Conservation (phyloP, 2,329 filamentous ascomycete species). For the Fusarium nelsonii region DNA sequence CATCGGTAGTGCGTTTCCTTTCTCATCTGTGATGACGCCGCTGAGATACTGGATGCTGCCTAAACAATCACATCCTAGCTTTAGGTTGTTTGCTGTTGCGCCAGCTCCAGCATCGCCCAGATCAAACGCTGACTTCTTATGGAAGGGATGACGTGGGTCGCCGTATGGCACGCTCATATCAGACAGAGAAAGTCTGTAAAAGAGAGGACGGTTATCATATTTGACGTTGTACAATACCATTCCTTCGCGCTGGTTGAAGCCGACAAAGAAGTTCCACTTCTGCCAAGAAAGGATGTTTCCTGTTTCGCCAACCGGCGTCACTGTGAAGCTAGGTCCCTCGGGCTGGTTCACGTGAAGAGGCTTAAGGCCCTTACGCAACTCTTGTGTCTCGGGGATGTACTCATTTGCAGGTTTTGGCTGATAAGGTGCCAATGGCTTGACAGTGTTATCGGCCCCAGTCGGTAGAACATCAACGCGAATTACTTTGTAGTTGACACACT, state of each 20-base stretch:
- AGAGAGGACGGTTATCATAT: constrained; percentile 73
- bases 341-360: constrained; percentile 79
- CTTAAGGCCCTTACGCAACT: constrained; percentile 68
- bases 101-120: constrained; percentile 78
- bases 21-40: constrained; percentile 63
- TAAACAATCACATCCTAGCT: constrained; percentile 77
- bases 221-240: constrained; percentile 76
- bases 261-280: constrained; percentile 77
- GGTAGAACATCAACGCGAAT: constrained; percentile 31
- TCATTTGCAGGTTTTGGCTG: constrained; percentile 49
- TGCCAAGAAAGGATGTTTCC: constrained; percentile 68
- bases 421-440: constrained; percentile 10
- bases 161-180: constrained; percentile 80
- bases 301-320: constrained; percentile 51
- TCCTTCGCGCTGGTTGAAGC: constrained; percentile 78
- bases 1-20: constrained; percentile 65
- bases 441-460: constrained; percentile 20
- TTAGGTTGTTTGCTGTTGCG: constrained; percentile 74
- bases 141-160: constrained; percentile 73
- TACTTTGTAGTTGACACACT: constrained; percentile 31
- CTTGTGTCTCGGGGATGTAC: constrained; percentile 65
- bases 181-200: constrained; percentile 76
- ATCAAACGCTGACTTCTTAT: constrained; percentile 79
- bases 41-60: constrained; percentile 76
- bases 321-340: constrained; percentile 74